Base-by-base conservation (phyloP, 208 protist genomes). In the Trypanosoma avium region DNA sequence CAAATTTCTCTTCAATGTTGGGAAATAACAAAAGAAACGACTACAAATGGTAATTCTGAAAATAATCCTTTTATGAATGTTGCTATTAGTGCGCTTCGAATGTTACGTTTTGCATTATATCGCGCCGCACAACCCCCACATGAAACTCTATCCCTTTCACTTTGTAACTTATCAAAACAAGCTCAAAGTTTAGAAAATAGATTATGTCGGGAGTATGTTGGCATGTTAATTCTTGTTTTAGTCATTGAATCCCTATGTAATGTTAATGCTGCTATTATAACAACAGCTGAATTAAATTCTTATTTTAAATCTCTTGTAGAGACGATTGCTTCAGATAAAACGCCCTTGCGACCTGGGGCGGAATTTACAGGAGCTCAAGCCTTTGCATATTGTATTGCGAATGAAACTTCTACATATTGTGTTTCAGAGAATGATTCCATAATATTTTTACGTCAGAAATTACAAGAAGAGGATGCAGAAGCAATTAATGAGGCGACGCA, bases 181-280 rank as follows among this genome's bases (percentile, higher is more conserved):
- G 71, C 77, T 35, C 78, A 78, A 13, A 70, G 63, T 0, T 59
- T 78, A 27, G 79, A 92, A 77, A 70, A 71, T 17, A 42, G 55
- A 30, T 70, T 92, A 27, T 71, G 75, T 15, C 54, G 22, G 10
- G 77, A 89, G 55, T 87, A 90, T 79, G 64, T 73, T 5, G 89
- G 89, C 46, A 86, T 95, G 75, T 76, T 88, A 33, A 72, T 82
- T 17, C 63, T 95, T 56, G 63, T 95, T 30, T 66, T 90, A 29
- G 74, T 70, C 13, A 75, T 86, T 6, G 81, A 95, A 60, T 76
- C 59, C 15, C 42, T 92, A 19, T 86, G 81, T 61, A 95, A 95
- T 73, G 74, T 88, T 46, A 91, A 95, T 66, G 89, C 86, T 4
- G 70, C 65, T 10, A 70, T n/a, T n/a, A n/a, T n/a, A n/a, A n/a